These are phyloP conservation scores for Coemansia sp. DNA, from an alignment of 192 early-diverging fungal species.

Conservation along the genomic window DNA sequence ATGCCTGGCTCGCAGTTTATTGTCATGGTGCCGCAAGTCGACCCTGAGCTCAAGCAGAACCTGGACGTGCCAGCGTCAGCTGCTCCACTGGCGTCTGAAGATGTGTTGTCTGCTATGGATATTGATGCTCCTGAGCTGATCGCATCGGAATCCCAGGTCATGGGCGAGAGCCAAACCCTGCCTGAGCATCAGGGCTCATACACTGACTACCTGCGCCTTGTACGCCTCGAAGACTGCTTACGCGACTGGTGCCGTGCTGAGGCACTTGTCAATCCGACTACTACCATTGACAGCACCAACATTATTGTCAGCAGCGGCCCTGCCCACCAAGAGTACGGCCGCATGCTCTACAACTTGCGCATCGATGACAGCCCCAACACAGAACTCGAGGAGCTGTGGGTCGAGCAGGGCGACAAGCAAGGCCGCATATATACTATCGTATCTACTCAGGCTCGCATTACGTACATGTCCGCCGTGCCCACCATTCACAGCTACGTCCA, in stretches of 20 bases:
- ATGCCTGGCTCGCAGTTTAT: slow-evolving; percentile 72
- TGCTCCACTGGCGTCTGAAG: background rate
- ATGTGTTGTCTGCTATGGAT: background rate
- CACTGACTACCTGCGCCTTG: slow-evolving; percentile 43
- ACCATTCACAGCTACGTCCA: slow-evolving; percentile 73
- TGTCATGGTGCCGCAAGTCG: slow-evolving; percentile 61
- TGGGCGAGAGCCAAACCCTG: background rate
- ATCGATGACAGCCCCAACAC: slow-evolving; percentile 34
- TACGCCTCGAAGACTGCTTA: slow-evolving; percentile 62
- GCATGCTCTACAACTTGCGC: slow-evolving; percentile 12
- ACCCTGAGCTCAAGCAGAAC: background rate
- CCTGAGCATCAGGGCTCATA: slow-evolving; percentile 28
- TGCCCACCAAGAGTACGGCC: slow-evolving; percentile 25
- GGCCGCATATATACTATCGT: slow-evolving; percentile 60
- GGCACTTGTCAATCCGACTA: background rate
- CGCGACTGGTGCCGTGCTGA: slow-evolving; percentile 59
- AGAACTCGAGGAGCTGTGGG: slow-evolving; percentile 32
- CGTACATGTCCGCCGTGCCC: slow-evolving; percentile 64
- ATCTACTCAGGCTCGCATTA: slow-evolving; percentile 69
- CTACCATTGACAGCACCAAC: slow-evolving; percentile 1
- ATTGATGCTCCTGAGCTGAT: background rate
- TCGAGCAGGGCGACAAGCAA: slow-evolving; percentile 37
- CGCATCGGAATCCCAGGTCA: background rate
- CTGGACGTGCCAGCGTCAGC: background rate
- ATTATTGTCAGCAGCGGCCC: slow-evolving; percentile 21